Base-by-base conservation (phyloP, 208 protist species). In the Crithidia brevicula region DNA sequence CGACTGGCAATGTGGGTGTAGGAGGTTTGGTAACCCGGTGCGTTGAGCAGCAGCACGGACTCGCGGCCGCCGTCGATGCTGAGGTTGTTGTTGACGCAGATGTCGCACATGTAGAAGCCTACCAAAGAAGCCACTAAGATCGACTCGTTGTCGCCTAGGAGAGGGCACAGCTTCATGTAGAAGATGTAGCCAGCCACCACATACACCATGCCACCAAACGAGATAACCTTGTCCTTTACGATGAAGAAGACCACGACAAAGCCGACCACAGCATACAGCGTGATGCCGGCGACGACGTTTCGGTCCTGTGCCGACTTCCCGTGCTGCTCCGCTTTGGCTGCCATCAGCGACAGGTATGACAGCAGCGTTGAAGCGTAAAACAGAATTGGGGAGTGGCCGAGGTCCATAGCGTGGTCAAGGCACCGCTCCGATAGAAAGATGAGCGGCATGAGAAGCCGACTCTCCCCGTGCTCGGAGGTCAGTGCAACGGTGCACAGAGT, bases 331-430 rank as follows among this genome's bases (percentile, higher is more conserved):
- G 66, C 70, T 33, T 68, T 72, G 1, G 68, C 76, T 1, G 81
- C 76, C 10, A 89, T 54, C 13, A 92, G 68, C 25, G 91, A 86
- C 11, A 96, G 42, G 51, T 89, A 93, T 1, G 91, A 92, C 1
- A 94, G 71, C 30, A 96, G 42, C 40, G 87, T 83, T 23, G 91
- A 92, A 3, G 91, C 82, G 72, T 94, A 94, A 40, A 94, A 96
- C 42, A 91, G 85, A 58, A 92, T 64, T 1, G 80, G 81, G 3
- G 76, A 85, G 66, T 83, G 70, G 4, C 62, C 67, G 15, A 79
- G 27, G 38, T 72, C 57, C 59, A 91, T 79, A 3, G 80, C 66
- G 45, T 86, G 56, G 54, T 84, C 83, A 4, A 93, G 66, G 27
- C 87, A 85, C 2, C 76, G 57, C 72, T 96, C 91, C 1, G 83